A percentile compares a stretch with the other conserved stretches of the same genome.
Conservation (phyloP, 1,139 yeast genomes). For the Saccharomyces uvarum region DNA sequence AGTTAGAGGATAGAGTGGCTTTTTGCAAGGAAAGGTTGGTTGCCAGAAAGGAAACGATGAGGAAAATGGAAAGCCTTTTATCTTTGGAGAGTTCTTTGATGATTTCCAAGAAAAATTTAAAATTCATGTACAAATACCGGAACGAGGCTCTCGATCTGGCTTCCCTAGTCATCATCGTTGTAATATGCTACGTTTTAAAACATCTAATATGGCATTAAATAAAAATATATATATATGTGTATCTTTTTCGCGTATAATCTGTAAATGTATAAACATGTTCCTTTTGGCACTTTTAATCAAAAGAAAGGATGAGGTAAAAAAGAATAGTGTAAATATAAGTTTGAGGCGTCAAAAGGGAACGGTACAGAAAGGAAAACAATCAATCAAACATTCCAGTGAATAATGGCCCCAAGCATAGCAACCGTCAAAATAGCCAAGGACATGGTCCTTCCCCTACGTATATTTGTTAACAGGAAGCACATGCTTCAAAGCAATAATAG, state of each 20-base stretch:
- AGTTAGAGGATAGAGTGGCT: conserved; percentile 17
- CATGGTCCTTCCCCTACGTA: conserved; percentile 22
- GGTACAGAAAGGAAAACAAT: neutral
- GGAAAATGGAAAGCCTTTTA: conserved; percentile 29
- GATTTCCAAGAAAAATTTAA: conserved; percentile 17
- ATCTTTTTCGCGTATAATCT: neutral
- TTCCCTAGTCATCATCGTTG: conserved; percentile 8
- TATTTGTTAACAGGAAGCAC: conserved; percentile 28
- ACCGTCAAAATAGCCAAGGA: conserved; percentile 19
- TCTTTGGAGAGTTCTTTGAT: conserved; percentile 20
- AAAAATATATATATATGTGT: neutral
- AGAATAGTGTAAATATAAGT: neutral
- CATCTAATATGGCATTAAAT: conserved; percentile 4
- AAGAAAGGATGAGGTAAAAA: conserved; percentile 11
- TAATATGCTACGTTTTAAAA: conserved; percentile 4
- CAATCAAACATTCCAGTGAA: neutral
- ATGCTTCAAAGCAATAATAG: conserved; percentile 15
- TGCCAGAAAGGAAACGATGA: conserved; percentile 77
- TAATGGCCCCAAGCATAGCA: conserved; percentile 22
- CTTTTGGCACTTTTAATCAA: neutral
- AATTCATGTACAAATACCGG: conserved; percentile 19
- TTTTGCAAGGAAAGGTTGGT: conserved; percentile 27
- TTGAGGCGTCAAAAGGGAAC: neutral
- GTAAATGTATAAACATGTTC: neutral
- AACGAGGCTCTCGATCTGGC: conserved; percentile 18